Evolutionary conservation across 2,329 filamentous ascomycete genomes (phyloP).

Genomic region (Monilinia fructicola): DNA sequence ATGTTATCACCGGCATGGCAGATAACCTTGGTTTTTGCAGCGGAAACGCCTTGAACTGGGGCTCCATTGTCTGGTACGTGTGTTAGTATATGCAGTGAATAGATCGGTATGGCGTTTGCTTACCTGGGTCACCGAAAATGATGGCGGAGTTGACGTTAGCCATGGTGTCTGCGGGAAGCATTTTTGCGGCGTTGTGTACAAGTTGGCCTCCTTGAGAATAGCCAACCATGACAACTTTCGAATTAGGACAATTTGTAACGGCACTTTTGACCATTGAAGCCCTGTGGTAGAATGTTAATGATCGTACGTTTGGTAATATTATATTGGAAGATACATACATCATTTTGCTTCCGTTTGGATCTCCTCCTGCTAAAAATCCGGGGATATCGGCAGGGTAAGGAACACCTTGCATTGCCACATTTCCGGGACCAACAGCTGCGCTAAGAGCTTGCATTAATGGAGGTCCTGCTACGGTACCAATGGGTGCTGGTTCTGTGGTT

Average conservation of each 20-base stretch:
- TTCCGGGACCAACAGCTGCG: constrained; percentile 43
- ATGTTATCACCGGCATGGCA: constrained; percentile 29
- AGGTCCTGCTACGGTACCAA: constrained; percentile 34
- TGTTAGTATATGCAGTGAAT: too few relatives aligned
- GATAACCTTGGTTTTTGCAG: too few relatives aligned
- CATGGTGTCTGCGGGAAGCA: constrained; percentile 26
- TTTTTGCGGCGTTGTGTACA: constrained; percentile 31
- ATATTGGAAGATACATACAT: constrained; percentile 40
- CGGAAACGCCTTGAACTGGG: too few relatives aligned
- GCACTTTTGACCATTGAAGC: constrained; percentile 28
- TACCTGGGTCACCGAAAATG: constrained; percentile 35
- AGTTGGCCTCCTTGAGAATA: constrained; percentile 37
- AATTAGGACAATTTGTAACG: constrained; percentile 29
- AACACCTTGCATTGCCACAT: constrained; percentile 53
- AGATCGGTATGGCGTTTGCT: too few relatives aligned
- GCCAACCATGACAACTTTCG: constrained; percentile 32
- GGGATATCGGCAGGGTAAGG: constrained; percentile 49
- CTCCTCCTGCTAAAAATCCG: constrained; percentile 50
- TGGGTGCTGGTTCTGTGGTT: constrained; percentile 31
- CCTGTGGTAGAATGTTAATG: constrained; percentile 22
- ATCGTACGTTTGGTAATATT: background rate
- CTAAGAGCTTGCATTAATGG: constrained; percentile 35
- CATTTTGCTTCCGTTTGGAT: constrained; percentile 44
- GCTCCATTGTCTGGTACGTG: too few relatives aligned
- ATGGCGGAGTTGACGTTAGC: constrained; percentile 31